phyloP scores from a whole-genome alignment of 1,139 yeast genomes.

The Nakaseomyces nivariensis region DNA sequence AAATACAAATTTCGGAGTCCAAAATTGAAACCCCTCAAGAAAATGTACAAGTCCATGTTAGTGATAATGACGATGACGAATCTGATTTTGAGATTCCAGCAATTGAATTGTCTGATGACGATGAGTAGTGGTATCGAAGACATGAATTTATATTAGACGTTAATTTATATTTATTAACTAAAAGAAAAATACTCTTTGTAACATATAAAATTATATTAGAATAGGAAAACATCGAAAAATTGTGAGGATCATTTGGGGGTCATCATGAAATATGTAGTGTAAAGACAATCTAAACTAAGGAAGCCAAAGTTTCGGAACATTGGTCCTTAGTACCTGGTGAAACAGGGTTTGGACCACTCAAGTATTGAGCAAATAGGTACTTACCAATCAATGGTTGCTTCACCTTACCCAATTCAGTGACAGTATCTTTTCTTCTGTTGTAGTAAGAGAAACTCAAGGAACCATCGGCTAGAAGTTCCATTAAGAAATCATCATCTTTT shows the following conservation, averaged over 20 bases:
- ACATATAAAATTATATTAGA: not conserved
- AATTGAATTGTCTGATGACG: slow-evolving; percentile 38
- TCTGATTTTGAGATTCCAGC: slow-evolving; percentile 53
- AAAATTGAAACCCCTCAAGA: slow-evolving; percentile 1
- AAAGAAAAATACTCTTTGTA: not conserved
- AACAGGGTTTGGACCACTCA: slow-evolving; percentile 46
- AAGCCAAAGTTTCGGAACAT: slow-evolving; percentile 27
- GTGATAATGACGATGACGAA: slow-evolving; percentile 8
- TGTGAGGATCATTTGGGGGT: not conserved
- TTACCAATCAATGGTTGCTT: slow-evolving; percentile 40
- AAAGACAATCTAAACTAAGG: slow-evolving; percentile 33
- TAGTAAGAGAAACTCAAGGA: slow-evolving; percentile 36
- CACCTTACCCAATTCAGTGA: slow-evolving; percentile 36
- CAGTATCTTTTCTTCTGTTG: slow-evolving; percentile 26
- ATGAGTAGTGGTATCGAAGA: slow-evolving; percentile 13
- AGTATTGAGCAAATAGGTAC: slow-evolving; percentile 43
- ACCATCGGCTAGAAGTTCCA: slow-evolving; percentile 39
- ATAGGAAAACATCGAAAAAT: not conserved
- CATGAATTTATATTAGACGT: not conserved
- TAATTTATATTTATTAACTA: not conserved
- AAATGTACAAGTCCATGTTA: not conserved
- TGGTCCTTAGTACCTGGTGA: slow-evolving; percentile 30
- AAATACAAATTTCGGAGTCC: slow-evolving; percentile 24
- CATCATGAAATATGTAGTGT: not conserved
- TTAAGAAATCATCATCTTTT: slow-evolving; percentile 25